A percentile compares a stretch with the other conserved stretches of the same genome.
These are phyloP conservation scores for Kwoniella shivajii DNA, from an alignment of 1,284 basidiomycete genomes.

Conservation along the genomic window DNA sequence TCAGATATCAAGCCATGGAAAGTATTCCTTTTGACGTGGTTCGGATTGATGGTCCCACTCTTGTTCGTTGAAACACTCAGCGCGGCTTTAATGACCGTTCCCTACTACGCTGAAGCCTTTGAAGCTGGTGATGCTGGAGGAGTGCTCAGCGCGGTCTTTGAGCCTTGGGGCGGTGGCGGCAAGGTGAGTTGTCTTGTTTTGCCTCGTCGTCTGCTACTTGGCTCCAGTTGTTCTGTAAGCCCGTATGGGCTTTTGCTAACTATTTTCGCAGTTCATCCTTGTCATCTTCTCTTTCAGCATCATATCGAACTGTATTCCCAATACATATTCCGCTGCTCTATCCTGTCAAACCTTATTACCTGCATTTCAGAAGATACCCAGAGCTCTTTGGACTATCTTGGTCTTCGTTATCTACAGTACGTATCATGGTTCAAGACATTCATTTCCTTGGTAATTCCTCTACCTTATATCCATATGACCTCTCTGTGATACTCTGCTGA, in stretches of 20 bases:
- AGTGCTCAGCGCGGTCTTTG: slow-evolving; percentile 35
- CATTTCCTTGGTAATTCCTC: neutral
- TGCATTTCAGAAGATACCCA: slow-evolving; percentile 61
- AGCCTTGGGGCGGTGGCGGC: slow-evolving; percentile 45
- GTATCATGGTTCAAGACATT: slow-evolving; percentile 1
- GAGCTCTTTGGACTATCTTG: slow-evolving; percentile 64
- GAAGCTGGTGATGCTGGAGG: slow-evolving; percentile 59
- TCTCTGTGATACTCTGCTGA: neutral
- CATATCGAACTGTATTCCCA: slow-evolving; percentile 64
- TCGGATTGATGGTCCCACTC: slow-evolving; percentile 61
- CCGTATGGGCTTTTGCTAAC: neutral
- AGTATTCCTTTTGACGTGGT: slow-evolving; percentile 62
- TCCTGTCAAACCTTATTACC: slow-evolving; percentile 64
- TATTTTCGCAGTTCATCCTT: slow-evolving; percentile 57
- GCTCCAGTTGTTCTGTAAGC: neutral
- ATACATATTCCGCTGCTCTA: slow-evolving; percentile 63
- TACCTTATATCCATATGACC: too few species aligned
- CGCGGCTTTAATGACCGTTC: slow-evolving; percentile 63
- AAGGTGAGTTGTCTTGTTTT: too few species aligned
- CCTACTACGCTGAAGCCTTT: slow-evolving; percentile 60
- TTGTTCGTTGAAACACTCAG: slow-evolving; percentile 61
- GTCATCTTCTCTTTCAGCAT: slow-evolving; percentile 63
- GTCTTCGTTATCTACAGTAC: slow-evolving; percentile 59
- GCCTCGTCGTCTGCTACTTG: too few species aligned
- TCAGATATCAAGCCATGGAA: slow-evolving; percentile 56